Conservation (phyloP, 805 yeast species). For the Ogataea sp. region DNA sequence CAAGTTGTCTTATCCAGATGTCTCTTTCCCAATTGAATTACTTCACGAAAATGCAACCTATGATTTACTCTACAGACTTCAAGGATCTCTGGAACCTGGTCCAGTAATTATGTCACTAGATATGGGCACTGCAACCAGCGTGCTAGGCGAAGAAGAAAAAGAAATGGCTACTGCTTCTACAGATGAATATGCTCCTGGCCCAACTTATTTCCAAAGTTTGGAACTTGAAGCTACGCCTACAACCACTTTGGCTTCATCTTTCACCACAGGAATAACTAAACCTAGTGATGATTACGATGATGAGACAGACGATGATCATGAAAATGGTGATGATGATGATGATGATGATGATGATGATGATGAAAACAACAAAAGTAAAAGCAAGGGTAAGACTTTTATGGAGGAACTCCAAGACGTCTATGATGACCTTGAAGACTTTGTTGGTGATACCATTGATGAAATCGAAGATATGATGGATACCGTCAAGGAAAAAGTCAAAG, state of each 20-base stretch:
- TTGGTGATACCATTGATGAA: conserved; percentile 19
- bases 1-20: conserved; percentile 37
- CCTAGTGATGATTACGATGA: conserved; percentile 4
- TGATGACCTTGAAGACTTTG: conserved; percentile 11
- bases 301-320: conserved; percentile 4
- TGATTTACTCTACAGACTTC: conserved; percentile 29
- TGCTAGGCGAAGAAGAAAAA: conserved; percentile 3
- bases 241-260: not conserved
- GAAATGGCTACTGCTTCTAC: not conserved
- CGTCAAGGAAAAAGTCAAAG: not conserved
- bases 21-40: conserved; percentile 33
- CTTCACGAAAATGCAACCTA: conserved; percentile 42
- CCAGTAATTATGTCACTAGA: conserved; percentile 4
- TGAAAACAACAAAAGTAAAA: conserved; percentile 11
- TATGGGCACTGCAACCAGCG: conserved; percentile 1
- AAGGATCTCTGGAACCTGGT: not conserved
- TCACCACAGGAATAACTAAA: not conserved
- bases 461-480: conserved; percentile 16
- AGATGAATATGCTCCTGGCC: conserved; percentile 6
- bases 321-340: conserved; percentile 10
- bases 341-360: conserved; percentile 10
- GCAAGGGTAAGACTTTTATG: conserved; percentile 5
- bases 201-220: conserved; percentile 3
- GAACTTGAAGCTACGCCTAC: not conserved
- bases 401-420: conserved; percentile 13